Evolutionary conservation across 2,329 filamentous ascomycete genomes (phyloP).

Genomic region (Fusarium equiseti): DNA sequence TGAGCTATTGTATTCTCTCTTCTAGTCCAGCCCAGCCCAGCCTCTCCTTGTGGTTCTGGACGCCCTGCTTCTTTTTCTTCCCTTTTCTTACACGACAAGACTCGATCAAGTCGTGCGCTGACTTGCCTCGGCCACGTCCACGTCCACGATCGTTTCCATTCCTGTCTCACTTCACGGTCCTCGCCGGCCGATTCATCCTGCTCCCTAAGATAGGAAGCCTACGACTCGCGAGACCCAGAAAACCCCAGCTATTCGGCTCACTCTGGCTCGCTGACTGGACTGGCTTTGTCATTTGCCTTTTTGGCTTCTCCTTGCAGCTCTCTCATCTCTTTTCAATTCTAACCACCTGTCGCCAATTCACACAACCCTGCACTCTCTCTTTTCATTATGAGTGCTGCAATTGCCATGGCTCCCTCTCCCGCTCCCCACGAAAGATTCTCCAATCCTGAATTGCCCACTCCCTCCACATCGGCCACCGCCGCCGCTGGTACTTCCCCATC

Average conservation of each 20-base stretch:
- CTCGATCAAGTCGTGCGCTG: slow-evolving; percentile 24
- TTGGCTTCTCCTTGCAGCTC: slow-evolving; percentile 38
- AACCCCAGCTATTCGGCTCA: slow-evolving; percentile 39
- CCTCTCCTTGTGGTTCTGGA: slow-evolving; percentile 24
- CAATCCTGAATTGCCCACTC: slow-evolving; percentile 64
- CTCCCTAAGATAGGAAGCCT: slow-evolving; percentile 38
- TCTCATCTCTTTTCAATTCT: slow-evolving; percentile 33
- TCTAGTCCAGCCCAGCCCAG: slow-evolving; percentile 18
- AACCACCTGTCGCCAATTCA: slow-evolving; percentile 33
- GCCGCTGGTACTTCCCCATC: slow-evolving; percentile 57
- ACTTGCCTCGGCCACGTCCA: slow-evolving; percentile 32
- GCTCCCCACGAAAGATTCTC: slow-evolving; percentile 73
- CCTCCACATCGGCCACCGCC: slow-evolving; percentile 51
- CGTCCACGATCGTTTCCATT: slow-evolving; percentile 37
- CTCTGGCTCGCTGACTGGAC: slow-evolving; percentile 38
- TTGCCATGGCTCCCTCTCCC: slow-evolving; percentile 76
- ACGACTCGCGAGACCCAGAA: slow-evolving; percentile 42
- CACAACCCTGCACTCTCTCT: slow-evolving; percentile 34
- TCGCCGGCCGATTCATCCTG: slow-evolving; percentile 35
- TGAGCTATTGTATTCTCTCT: slow-evolving; percentile 27
- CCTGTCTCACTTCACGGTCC: slow-evolving; percentile 39
- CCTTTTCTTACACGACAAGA: slow-evolving; percentile 14
- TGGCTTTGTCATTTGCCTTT: slow-evolving; percentile 27
- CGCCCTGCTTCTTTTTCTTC: slow-evolving; percentile 22
- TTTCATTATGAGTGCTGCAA: slow-evolving; percentile 73